These are phyloP conservation scores for Beauveria sp. DNA, from an alignment of 2,329 filamentous ascomycete species.

Conservation along the genomic window DNA sequence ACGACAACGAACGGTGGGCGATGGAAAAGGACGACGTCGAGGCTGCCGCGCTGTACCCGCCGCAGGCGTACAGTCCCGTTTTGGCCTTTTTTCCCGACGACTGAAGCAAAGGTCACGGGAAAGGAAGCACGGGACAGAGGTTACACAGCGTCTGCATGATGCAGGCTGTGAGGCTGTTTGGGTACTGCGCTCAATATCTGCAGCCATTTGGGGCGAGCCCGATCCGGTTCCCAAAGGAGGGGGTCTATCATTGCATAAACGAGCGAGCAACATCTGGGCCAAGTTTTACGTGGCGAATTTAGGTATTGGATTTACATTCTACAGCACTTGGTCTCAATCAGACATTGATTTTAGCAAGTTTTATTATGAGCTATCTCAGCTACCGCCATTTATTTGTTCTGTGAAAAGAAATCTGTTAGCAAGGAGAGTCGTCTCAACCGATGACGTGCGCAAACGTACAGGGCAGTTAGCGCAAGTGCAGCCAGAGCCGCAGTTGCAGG, in stretches of 20 bases:
- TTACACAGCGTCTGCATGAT: not conserved
- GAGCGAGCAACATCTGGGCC: no score
- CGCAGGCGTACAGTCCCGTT: constrained; percentile 22
- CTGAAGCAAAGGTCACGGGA: not conserved
- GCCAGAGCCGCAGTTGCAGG: constrained; percentile 33
- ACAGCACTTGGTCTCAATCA: not conserved
- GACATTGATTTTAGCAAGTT: constrained; percentile 9
- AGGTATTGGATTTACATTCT: not conserved
- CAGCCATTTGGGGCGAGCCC: not conserved
- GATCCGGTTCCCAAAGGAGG: not conserved
- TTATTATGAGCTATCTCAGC: constrained; percentile 21
- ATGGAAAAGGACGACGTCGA: constrained; percentile 12
- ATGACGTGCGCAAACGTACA: constrained; percentile 23
- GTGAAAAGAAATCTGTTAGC: not conserved
- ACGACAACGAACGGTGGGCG: not conserved
- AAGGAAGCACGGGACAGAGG: not conserved
- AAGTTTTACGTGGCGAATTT: not conserved
- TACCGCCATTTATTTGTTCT: constrained; percentile 15
- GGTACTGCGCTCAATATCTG: not conserved
- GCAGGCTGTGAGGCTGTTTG: not conserved
- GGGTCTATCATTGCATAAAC: no score
- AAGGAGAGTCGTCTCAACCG: not conserved
- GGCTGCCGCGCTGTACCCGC: not conserved
- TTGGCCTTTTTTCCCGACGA: constrained; percentile 23
- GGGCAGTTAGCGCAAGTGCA: constrained; percentile 37